These are phyloP conservation scores for Tylopilus sp. DNA, from an alignment of 768 basidiomycete species.

Conservation along the genomic window DNA sequence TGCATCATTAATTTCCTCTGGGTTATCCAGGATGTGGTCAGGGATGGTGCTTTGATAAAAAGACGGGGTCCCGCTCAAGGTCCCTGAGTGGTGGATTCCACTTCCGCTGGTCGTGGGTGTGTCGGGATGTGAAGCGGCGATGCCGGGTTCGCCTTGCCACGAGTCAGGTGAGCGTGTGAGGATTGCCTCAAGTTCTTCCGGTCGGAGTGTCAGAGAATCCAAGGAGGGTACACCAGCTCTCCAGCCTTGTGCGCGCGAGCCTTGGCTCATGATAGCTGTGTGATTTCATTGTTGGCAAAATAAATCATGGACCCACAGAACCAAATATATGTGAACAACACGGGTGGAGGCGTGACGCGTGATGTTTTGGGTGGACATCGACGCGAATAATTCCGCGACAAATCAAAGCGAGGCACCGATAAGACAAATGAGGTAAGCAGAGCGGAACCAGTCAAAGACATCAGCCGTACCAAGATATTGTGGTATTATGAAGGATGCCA, in stretches of 20 bases:
- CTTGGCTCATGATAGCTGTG: constrained; percentile 25
- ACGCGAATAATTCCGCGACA: constrained; percentile 13
- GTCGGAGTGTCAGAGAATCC: constrained; percentile 13
- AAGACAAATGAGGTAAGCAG: constrained; percentile 22
- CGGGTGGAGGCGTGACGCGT: constrained; percentile 1
- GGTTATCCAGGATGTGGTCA: constrained; percentile 8
- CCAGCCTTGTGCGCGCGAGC: constrained; percentile 16
- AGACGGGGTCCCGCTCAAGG: constrained; percentile 3
- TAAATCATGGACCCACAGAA: constrained; percentile 31
- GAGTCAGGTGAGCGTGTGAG: constrained; percentile 13
- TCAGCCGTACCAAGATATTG: constrained; percentile 3
- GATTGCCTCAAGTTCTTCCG: not conserved
- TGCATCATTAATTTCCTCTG: constrained; percentile 26
- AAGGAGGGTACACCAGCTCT: constrained; percentile 8
- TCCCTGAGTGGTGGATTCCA: constrained; percentile 10
- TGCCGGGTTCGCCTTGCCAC: constrained; percentile 20
- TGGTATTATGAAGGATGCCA: not conserved
- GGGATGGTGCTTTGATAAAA: constrained; percentile 14
- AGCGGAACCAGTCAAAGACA: constrained; percentile 15
- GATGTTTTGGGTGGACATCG: constrained; percentile 6
- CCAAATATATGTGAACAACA: constrained; percentile 33
- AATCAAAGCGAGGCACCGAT: constrained; percentile 9
- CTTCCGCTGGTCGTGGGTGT: constrained; percentile 12
- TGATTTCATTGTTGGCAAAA: constrained; percentile 28
- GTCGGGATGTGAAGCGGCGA: constrained; percentile 14